Percentiles rank a stretch among this genome's conserved stretches.
Conservation (phyloP, 345 rosid genomes). For the Passiflora organensis region DNA sequence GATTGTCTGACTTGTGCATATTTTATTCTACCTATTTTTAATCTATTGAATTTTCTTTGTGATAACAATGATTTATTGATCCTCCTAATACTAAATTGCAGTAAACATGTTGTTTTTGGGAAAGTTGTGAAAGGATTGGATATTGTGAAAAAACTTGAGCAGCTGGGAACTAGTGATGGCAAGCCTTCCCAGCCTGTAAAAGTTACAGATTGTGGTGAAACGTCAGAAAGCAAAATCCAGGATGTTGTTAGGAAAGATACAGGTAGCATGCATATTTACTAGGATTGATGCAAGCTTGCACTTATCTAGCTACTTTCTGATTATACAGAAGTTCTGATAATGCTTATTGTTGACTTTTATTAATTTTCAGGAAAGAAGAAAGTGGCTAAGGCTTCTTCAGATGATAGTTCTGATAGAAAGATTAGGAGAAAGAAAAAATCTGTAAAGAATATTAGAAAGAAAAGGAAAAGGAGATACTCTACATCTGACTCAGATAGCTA, state of each 20-base stretch:
- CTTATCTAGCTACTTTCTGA: background rate
- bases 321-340: no score
- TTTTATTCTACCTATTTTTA: background rate
- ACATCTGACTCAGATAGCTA: constrained; percentile 78
- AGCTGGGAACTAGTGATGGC: constrained; percentile 61
- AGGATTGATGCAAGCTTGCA: background rate
- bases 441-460: constrained; percentile 45
- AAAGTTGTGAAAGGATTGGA: constrained; percentile 82
- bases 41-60: background rate
- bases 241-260: constrained; percentile 42
- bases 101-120: constrained; percentile 98
- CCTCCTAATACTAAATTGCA: constrained; percentile 25
- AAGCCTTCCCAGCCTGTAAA: constrained; percentile 53
- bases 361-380: constrained; percentile 55
- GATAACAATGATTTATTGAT: background rate
- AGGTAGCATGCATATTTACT: constrained; percentile 34
- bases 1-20: background rate
- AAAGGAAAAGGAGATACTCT: constrained; percentile 68
- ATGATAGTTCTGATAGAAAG: constrained; percentile 46
- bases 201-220: constrained; percentile 72
- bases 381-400: constrained; percentile 42
- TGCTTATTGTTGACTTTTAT: background rate
- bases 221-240: constrained; percentile 41
- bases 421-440: constrained; percentile 42
- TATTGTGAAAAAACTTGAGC: constrained; percentile 70